phyloP scores from a whole-genome alignment of 2,329 filamentous ascomycete species.

The Fusarium lateritium region DNA sequence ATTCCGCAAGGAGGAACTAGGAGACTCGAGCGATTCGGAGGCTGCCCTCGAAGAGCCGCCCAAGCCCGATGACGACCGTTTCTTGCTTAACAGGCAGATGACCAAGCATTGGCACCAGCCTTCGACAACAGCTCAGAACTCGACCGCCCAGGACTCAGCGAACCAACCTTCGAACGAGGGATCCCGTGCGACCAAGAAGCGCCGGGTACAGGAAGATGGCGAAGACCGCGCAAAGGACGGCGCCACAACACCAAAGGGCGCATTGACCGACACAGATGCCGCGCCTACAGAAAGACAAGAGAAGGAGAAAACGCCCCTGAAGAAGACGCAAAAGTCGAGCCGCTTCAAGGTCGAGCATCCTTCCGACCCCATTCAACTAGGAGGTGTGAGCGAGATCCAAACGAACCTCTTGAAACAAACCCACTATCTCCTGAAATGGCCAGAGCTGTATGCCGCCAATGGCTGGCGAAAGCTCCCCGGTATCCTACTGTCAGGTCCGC shows the following conservation, averaged over 20 bases:
- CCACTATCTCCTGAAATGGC: slow-evolving; percentile 36
- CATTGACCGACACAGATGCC: slow-evolving; percentile 39
- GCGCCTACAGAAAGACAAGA: slow-evolving; percentile 45
- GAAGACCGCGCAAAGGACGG: slow-evolving; percentile 45
- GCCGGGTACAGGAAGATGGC: slow-evolving; percentile 49
- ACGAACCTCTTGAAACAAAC: slow-evolving; percentile 39
- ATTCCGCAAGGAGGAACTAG: slow-evolving; percentile 76
- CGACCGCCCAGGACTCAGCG: slow-evolving; percentile 2
- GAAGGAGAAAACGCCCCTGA: slow-evolving; percentile 50
- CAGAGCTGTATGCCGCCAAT: slow-evolving; percentile 37
- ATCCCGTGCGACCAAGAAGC: slow-evolving; percentile 52
- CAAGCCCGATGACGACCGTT: slow-evolving; percentile 54
- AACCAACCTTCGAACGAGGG: slow-evolving; percentile 36
- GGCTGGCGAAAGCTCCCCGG: slow-evolving; percentile 58
- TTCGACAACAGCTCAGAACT: slow-evolving; percentile 14
- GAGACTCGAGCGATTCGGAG: slow-evolving; percentile 67
- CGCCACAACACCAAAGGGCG: slow-evolving; percentile 32
- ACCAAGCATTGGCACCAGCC: slow-evolving; percentile 58
- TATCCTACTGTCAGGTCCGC: slow-evolving; percentile 82
- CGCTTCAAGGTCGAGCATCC: slow-evolving; percentile 52
- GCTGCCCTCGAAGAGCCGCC: slow-evolving; percentile 62
- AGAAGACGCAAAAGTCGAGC: slow-evolving; percentile 51
- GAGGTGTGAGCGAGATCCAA: slow-evolving; percentile 51
- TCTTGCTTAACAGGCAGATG: slow-evolving; percentile 60
- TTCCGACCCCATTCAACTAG: slow-evolving; percentile 44